Base-by-base conservation (phyloP, 805 yeast genomes). In the Nakazawaea anatomiae region DNA sequence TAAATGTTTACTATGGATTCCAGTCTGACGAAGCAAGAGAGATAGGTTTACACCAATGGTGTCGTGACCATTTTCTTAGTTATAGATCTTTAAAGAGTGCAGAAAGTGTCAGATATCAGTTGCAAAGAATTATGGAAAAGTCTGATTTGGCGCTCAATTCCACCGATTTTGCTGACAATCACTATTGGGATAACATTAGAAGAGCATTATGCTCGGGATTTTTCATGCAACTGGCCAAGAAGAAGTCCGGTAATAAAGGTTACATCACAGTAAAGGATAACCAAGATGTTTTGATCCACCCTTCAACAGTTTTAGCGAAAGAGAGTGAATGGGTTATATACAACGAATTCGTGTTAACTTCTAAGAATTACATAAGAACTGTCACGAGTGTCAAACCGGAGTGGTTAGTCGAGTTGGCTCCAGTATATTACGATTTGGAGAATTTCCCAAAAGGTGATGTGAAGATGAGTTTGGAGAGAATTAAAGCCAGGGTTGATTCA, bases 171-270 rank as follows among this genome's bases (percentile, higher is more conserved):
- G 86, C 80, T 30, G 84, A 82, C 60, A 80, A 79, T 47, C 63
- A 65, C 41, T 90, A 88, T 69, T 85, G 83, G 67, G 83, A 79
- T 58, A 86, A 89, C 60, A 83, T 94, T 56, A 77, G 96, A 52
- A 87, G 86, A 66, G 96, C 98, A 0, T 69, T 94, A 52, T 77
- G 89, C 4, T 79, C 89, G n/a, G 99, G 99, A 1, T 91, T 90
- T 67, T 94, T 94, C 74, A 91, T 94, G 98, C 99, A 94, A 72
- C 96, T 88, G 50, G 98, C 97, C 35, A 94, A 91, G 72, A 89
- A 88, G 73, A 82, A 81, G 71, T 79, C 87, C n/a, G 83, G 89
- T 39, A 76, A 80, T 41, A 86, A 85, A 60, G 91, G 88, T n/a
- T 92, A 86, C 66, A 77, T 87, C 59, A 94, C 99, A 0, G 87